Percentiles rank a stretch among this genome's conserved stretches.
Evolutionary conservation across 2,329 filamentous ascomycete species (phyloP).

Genomic region (Penicillium frequentans): DNA sequence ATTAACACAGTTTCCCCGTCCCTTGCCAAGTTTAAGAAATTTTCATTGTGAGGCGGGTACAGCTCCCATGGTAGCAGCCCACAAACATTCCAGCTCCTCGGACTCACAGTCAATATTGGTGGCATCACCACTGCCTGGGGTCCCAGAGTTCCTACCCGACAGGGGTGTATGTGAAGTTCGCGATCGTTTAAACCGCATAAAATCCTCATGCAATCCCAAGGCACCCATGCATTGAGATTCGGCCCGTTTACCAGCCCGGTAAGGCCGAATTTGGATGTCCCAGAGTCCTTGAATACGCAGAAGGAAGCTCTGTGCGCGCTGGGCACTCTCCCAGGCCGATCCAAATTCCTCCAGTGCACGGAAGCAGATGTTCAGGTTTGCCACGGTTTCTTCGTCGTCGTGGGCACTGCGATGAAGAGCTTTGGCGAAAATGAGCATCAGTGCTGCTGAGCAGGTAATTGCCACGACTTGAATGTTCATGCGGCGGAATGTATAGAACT

Average conservation of each 20-base stretch:
- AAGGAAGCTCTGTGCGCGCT: constrained; percentile 5
- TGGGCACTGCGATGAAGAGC: constrained; percentile 4
- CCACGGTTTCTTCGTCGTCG: neutral
- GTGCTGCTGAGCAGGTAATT: constrained; percentile 32
- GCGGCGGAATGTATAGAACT: constrained; percentile 24
- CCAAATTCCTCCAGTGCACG: constrained; percentile 6
- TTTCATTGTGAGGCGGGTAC: neutral
- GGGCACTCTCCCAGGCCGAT: constrained; percentile 5
- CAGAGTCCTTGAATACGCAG: constrained; percentile 4
- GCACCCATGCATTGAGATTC: neutral
- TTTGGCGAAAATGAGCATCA: constrained; percentile 33
- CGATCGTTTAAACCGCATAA: neutral
- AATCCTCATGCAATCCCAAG: neutral
- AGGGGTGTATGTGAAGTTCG: neutral
- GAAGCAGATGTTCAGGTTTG: constrained; percentile 6
- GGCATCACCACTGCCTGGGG: neutral
- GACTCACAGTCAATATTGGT: neutral
- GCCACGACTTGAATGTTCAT: constrained; percentile 31
- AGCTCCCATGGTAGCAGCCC: constrained; percentile 3
- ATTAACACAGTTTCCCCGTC: too few species aligned
- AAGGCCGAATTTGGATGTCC: neutral
- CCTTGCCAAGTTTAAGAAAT: neutral
- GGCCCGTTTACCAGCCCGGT: neutral
- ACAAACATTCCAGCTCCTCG: constrained; percentile 5
- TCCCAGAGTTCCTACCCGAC: neutral